Evolutionary conservation across 2,329 filamentous ascomycete genomes (phyloP), one percentile per base, ranked within the genome.

Genomic region (Torrubiella hemipterigena): DNA sequence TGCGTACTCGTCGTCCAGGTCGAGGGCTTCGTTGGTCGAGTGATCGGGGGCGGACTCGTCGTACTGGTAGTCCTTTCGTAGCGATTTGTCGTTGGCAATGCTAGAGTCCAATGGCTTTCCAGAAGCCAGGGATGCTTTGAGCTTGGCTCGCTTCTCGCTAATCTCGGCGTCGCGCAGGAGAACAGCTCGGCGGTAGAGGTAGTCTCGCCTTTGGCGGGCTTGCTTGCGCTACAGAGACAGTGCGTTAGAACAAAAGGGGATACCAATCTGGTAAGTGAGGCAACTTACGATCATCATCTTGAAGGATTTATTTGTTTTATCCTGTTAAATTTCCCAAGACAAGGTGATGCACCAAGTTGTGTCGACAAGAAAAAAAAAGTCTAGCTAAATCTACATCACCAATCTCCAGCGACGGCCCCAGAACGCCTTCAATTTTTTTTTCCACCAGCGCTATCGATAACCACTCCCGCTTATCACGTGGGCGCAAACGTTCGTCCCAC

Each of bases 101-200:
- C 71, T 66, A 16, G 81, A 73, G 43, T 89, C 81, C 29, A 94
- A 61, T 7, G 85, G 81, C 51, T 91, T 93, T 41, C 91, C 91
- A 8, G 82, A 84, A 15, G 91, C 89, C 30, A 96, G 68, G 8
- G 87, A 86, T 20, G 79, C 76, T 52, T 87, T 81, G 33, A 98
- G 63, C 52, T 93, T 83, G 23, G 87, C 81, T 46, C 89, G 70
- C 56, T 94, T 94, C 54, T 93, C 84, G 35, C 81, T 82, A 42
- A 93, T 93, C 49, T 94, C 89, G 38, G 89, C 89, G 61, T 95
- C 85, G 44, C 81, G 78, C 26, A 95, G 72, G 15, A 85, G 78
- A 35, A 95, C 69, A 22, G 91, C 89, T 49, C 83, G 79, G 38
- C 89, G 77, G 56, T 95, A 93, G 46, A 98, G 76, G 56, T 96